Evolutionary conservation across 257 asterid genomes (phyloP).

Genomic region (Nemophila menziesii): DNA sequence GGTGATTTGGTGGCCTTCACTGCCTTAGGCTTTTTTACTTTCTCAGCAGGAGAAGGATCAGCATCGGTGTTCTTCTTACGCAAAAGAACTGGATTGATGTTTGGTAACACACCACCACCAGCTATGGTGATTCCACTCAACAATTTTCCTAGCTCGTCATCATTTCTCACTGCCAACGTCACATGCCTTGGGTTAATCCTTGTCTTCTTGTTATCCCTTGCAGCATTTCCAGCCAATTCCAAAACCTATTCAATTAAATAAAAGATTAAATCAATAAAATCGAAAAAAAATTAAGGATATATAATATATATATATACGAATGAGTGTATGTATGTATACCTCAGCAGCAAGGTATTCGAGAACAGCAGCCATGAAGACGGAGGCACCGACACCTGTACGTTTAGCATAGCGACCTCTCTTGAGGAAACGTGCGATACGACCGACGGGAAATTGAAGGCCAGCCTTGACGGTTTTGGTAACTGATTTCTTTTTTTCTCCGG

Average conservation of each 20-base stretch:
- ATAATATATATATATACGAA: too few relatives aligned
- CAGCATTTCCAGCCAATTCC: constrained; percentile 45
- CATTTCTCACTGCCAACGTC: constrained; percentile 36
- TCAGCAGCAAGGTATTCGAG: constrained; percentile 39
- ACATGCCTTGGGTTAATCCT: constrained; percentile 34
- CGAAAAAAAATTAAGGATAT: constrained; percentile 1
- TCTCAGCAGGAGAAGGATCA: not conserved
- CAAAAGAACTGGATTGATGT: constrained; percentile 30
- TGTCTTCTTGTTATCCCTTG: constrained; percentile 37
- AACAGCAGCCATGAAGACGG: constrained; percentile 36
- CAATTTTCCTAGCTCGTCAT: too few relatives aligned
- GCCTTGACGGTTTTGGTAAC: constrained; percentile 33
- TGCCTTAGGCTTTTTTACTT: not conserved
- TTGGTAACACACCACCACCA: constrained; percentile 35
- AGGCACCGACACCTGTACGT: constrained; percentile 36
- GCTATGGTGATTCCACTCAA: constrained; percentile 33
- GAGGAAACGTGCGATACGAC: constrained; percentile 35
- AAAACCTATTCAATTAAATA: constrained; percentile 17
- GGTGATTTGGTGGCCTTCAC: too few relatives aligned
- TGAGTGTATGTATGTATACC: constrained; percentile 6
- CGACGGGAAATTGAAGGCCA: constrained; percentile 45
- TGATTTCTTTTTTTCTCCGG: constrained; percentile 33
- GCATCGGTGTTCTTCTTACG: constrained; percentile 28
- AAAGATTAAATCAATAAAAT: not conserved
- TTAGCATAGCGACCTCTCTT: constrained; percentile 36